Conservation (phyloP, 805 yeast genomes). For the Kluyveromyces dobzhanskii region DNA sequence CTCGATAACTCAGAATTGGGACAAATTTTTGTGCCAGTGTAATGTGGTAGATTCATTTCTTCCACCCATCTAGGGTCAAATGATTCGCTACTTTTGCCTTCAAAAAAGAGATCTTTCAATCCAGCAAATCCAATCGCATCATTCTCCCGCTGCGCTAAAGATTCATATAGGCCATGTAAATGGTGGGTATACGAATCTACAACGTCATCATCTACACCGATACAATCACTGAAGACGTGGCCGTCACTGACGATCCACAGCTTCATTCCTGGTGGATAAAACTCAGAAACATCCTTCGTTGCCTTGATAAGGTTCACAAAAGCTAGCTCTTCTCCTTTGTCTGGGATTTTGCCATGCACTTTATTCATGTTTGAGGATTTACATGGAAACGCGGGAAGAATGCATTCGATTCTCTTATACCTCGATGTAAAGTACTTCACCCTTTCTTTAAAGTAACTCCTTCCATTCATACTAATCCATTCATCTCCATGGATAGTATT, state of each 20-base stretch:
- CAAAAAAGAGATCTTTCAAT: conserved; percentile 34
- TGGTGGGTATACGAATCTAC: conserved; percentile 41
- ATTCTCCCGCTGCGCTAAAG: conserved; percentile 25
- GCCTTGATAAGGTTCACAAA: conserved; percentile 31
- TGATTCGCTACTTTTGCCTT: conserved; percentile 18
- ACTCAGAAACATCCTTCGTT: conserved; percentile 25
- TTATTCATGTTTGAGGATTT: conserved; percentile 50
- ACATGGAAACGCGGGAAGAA: conserved; percentile 58
- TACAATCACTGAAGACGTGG: conserved; percentile 57
- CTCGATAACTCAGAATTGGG: conserved; percentile 33
- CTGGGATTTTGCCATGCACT: conserved; percentile 43
- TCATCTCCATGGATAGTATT: conserved; percentile 39
- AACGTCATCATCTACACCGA: conserved; percentile 50
- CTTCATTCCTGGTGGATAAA: conserved; percentile 49
- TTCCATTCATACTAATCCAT: conserved; percentile 40
- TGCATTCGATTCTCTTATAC: conserved; percentile 42
- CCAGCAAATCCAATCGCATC: conserved; percentile 35
- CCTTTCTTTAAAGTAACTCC: conserved; percentile 34
- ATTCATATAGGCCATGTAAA: conserved; percentile 36
- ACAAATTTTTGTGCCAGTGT: conserved; percentile 33
- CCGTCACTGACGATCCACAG: conserved; percentile 56
- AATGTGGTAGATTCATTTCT: conserved; percentile 27
- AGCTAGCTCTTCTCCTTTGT: conserved; percentile 43
- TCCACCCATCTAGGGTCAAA: conserved; percentile 26
- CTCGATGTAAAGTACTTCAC: conserved; percentile 43